Evolutionary conservation across 306 rosid genomes (phyloP).

Genomic region (Mucuna pruriens): DNA sequence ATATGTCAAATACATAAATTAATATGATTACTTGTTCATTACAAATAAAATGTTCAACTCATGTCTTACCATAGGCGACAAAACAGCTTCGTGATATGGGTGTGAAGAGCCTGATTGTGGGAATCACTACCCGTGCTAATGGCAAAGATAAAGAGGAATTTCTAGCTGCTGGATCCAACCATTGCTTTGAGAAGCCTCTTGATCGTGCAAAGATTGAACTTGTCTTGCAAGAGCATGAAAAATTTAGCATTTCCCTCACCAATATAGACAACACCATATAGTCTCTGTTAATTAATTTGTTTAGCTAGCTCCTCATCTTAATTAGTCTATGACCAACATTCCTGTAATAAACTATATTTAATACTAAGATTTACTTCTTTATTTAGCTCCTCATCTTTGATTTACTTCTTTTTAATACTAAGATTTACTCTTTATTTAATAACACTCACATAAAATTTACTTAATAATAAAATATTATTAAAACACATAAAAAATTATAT

Average conservation of each 20-base stretch:
- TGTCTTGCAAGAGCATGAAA: not conserved
- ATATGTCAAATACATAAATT: not conserved
- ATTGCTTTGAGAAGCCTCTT: constrained; percentile 18
- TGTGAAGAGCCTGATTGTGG: constrained; percentile 13
- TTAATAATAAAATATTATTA: too few relatives aligned
- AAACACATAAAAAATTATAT: too few relatives aligned
- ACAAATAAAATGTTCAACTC: not conserved
- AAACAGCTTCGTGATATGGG: constrained; percentile 23
- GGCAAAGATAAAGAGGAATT: not conserved
- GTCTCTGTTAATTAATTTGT: not conserved
- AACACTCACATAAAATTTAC: too few relatives aligned
- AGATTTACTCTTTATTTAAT: not conserved
- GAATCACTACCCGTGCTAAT: not conserved
- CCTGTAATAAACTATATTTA: not conserved
- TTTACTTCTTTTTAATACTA: too few relatives aligned
- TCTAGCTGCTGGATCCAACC: not conserved
- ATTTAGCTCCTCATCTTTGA: too few relatives aligned
- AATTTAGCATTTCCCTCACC: not conserved
- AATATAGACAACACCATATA: not conserved
- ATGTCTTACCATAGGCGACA: constrained; percentile 1
- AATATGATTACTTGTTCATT: not conserved
- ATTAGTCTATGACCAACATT: not conserved
- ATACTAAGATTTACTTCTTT: too few relatives aligned
- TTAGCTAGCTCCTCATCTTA: not conserved
- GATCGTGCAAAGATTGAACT: not conserved